A percentile compares a stretch with the other conserved stretches of the same genome.
Conservation (phyloP, 2,329 filamentous ascomycete genomes). For the Ophiobolus disseminans region DNA sequence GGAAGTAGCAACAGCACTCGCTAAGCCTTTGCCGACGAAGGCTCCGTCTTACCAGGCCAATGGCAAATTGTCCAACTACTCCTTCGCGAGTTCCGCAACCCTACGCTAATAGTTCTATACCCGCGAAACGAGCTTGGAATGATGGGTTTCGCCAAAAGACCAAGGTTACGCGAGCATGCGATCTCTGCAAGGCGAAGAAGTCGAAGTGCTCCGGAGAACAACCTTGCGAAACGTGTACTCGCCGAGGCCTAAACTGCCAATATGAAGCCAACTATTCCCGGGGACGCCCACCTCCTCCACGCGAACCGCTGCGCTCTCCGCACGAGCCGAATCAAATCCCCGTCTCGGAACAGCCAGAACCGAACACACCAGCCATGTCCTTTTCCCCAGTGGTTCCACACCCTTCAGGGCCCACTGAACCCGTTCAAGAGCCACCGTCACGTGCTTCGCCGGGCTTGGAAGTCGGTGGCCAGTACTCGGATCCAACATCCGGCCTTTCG, state of each 20-base stretch:
- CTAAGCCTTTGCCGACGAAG: no score
- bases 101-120: constrained; percentile 7
- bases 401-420: constrained; percentile 1
- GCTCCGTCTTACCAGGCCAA: no score
- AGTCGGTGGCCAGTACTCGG: constrained; percentile 63
- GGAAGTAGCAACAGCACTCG: no score
- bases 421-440: constrained; percentile 22
- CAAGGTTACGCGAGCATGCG: constrained; percentile 41
- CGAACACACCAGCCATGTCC: neutral
- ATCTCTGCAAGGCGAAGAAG: constrained; percentile 41
- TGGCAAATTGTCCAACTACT: neutral
- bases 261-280: constrained; percentile 36
- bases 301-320: constrained; percentile 1
- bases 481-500: constrained; percentile 60
- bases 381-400: neutral
- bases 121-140: constrained; percentile 16
- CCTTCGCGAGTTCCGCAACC: neutral
- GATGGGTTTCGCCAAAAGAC: constrained; percentile 13
- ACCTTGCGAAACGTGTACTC: constrained; percentile 33
- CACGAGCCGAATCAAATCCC: neutral
- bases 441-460: constrained; percentile 57
- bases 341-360: neutral
- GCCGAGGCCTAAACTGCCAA: constrained; percentile 24
- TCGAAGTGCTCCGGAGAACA: constrained; percentile 37
- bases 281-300: constrained; percentile 32